phyloP scores from a whole-genome alignment of 2,329 filamentous ascomycete species.

The Cladophialophora exuberans region DNA sequence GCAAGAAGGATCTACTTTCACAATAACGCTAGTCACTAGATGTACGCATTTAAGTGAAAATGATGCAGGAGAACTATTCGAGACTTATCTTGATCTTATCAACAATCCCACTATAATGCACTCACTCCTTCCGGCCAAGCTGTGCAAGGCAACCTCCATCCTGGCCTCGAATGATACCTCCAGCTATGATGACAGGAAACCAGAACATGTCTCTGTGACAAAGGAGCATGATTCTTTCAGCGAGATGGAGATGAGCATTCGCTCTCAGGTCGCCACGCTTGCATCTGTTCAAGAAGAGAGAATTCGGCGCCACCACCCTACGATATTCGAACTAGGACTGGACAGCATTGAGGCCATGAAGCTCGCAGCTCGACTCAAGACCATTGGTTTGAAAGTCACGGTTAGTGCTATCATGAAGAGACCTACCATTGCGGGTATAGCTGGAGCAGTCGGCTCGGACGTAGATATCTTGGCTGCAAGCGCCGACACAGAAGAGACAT shows the following conservation, averaged over 20 bases:
- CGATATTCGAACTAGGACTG: constrained; percentile 77
- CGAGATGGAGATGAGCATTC: constrained; percentile 55
- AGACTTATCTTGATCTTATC: constrained; percentile 41
- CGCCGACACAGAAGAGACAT: constrained; percentile 8
- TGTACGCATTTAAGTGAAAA: constrained; percentile 44
- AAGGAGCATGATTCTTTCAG: constrained; percentile 62
- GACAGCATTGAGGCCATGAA: constrained; percentile 94
- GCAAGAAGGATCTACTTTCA: constrained; percentile 54
- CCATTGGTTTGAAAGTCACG: constrained; percentile 61
- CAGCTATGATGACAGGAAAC: background rate
- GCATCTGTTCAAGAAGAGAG: constrained; percentile 56
- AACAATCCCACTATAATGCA: too few relatives aligned
- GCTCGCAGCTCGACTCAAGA: constrained; percentile 71
- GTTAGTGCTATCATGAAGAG: constrained; percentile 78
- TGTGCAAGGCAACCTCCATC: constrained; percentile 3
- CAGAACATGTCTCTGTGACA: background rate
- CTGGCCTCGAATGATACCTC: background rate
- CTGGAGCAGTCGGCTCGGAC: constrained; percentile 34
- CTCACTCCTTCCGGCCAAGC: constrained; percentile 7
- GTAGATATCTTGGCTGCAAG: background rate
- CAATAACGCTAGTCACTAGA: constrained; percentile 64
- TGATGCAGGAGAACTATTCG: constrained; percentile 45
- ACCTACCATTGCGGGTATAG: constrained; percentile 68
- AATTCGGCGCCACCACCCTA: constrained; percentile 61
- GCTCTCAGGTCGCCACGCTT: constrained; percentile 65